Evolutionary conservation across 148 eudicot genomes (phyloP), one percentile per base, ranked within the genome.

Genomic region (Vaccinium macrocarpon): DNA sequence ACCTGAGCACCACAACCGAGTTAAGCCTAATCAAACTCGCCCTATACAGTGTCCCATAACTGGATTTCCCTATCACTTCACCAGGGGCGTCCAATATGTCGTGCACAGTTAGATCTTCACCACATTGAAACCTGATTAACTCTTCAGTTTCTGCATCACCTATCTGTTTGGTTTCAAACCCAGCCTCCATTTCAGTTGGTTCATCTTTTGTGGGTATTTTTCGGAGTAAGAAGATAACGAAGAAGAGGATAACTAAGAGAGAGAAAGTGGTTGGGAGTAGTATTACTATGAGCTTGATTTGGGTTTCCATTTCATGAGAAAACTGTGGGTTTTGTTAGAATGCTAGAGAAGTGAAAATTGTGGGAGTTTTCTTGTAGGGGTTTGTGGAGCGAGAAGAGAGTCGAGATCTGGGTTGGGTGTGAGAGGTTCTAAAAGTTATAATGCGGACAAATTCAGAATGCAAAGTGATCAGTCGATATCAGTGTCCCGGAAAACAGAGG

Each of bases 51-150:
- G 98, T 97, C 64, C 99, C 99, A 87, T 92, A 95, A 74, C 91
- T 90, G 35, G 99, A 97, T 89, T 97, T 97, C 9, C 98, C 99
- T 46, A 97, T 93, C 9, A 97, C 99, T 85, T 97, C 99, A 74
- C 99, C 99, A 1, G 99, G 99, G 74, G 99, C 99, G 71, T 97
- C 99, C n/a, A 97, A 84, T 46, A 97, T 93, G 76, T 95, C 96
- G 76, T 87, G 78, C 7, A 93, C 87, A 23, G 90, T 84, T n/a
- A 97, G 93, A 91, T 90, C 91, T 85, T 93, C 97, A 42, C 93
- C 95, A 0, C 97, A 94, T 32, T 89, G 79, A 73, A 97, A 97
- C 66, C 90, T 90, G 77, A 97, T 87, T 80, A 97, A 85, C 29
- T 91, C 94, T 76, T 91, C 98, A 62, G 32, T 55, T 15, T 75